Evolutionary conservation across 164 flowering plant species (phyloP), one percentile per base, ranked within the genome.

Genomic region (Macadamia tetraphylla): DNA sequence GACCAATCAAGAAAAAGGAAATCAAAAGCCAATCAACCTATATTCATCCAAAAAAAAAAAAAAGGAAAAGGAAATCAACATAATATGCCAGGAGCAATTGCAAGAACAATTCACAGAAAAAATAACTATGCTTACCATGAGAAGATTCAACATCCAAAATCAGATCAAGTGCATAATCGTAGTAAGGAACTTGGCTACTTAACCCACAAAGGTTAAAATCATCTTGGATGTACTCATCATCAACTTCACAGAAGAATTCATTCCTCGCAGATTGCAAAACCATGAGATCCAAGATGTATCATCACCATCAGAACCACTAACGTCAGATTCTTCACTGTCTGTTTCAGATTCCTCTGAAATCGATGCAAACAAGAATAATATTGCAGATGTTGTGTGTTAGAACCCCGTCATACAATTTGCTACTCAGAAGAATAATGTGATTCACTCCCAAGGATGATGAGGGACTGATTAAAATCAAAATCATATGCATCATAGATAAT

Each of bases 211-310:
- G 84, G 76, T 91, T 91, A 62, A 91, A 91, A 74, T 91, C 94
- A 71, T 91, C 97, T 76, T 91, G 94, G 62, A 91, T 88, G 78
- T 88, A 91, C 56, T 90, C 96, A 70, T 90, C 96, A 70, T 90
- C 96, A 68, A 90, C 96, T 80, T 90, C 96, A 78, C 91, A 86
- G 63, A 90, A 88, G 75, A 90, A 86, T 57, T 90, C 96, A 84
- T 90, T 85, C 52, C 96, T 60, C 91, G 75, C n/a, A 90, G 70
- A 74, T 84, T 86, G 71, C 96, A 90, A 77, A 91, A 91, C 97
- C 97, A 91, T 65, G 94, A 86, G 61, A 91, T 89, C 94, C 94
- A 91, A 60, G 91, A 89, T 15, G 89, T 82, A 68, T 87, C 92
- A 59, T 88, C 94, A 53, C 86, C 92, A 70, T 88, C 97, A 52